Base-by-base conservation (phyloP, 345 rosid species). In the Hypericum androsaemum region DNA sequence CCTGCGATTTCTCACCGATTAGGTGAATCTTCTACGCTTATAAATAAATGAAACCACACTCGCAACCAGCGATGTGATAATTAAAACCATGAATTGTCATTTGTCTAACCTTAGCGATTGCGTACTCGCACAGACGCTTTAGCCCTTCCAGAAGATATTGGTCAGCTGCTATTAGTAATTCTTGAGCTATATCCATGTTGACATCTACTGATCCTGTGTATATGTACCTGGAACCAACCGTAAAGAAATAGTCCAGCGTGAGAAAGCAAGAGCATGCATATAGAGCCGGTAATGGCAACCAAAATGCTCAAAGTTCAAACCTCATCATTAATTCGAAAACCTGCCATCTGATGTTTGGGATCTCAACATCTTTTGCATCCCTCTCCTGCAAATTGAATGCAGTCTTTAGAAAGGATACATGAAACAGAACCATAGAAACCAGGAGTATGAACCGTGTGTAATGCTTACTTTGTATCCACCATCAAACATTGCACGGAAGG, bases 401-500 rank as follows among this genome's bases (percentile, higher is more conserved):
- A 22, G 32, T 13, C 12, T 22, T 47, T 37, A 3, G 14, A 7
- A 4, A 22, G 32, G 32, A 22, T n/a, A n/a, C n/a, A n/a, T n/a
- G n/a, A n/a, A n/a, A n/a, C n/a, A n/a, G n/a, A n/a, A n/a, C n/a
- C n/a, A n/a, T n/a, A n/a, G n/a, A n/a, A n/a, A n/a, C n/a, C n/a
- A n/a, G n/a, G n/a, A n/a, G n/a, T n/a, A n/a, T n/a, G n/a, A n/a
- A n/a, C n/a, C n/a, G n/a, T n/a, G n/a, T n/a, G n/a, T n/a, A 22
- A 44, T 53, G 36, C 73, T 80, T 60, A 82, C 89, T 81, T 73
- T 66, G 69, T 85, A 85, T 42, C 78, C 80, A 40, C 87, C 89
- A 62, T 82, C 89, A 52, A 85, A 85, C 95, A 85, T 82, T 53
- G 95, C 95, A 53, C 83, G 84, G 14, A 82, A 85, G 43, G 78